Evolutionary conservation across 108 stramenopile species (phyloP), one percentile per base, ranked within the genome.

Genomic region (Discostella stelligeroides): DNA sequence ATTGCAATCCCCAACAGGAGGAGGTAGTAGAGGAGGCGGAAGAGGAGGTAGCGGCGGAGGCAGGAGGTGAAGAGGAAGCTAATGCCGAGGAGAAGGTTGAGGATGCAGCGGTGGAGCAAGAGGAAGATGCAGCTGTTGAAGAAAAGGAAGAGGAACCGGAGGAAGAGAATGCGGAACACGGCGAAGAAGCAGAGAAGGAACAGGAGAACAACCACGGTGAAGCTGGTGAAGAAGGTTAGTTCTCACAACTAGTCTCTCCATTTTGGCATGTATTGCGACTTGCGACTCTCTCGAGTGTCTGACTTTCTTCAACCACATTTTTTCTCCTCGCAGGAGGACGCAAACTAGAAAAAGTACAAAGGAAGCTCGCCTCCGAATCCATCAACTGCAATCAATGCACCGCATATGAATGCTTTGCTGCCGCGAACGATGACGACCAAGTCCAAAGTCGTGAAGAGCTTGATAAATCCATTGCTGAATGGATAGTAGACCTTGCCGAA

Each of bases 351-450:
- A 41, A 57, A 41, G 14, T n/a, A n/a, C n/a, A n/a, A n/a, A n/a
- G n/a, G n/a, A n/a, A n/a, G n/a, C n/a, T n/a, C n/a, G n/a, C n/a
- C n/a, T n/a, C n/a, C n/a, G n/a, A n/a, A n/a, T n/a, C 25, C 50
- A 68, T 88, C 49, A 81, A 88, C 68, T 88, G 87, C 71, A 71
- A 80, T 28, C 71, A 69, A 60, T 88, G 85, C 50, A 48, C 60
- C 10, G 72, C 74, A 60, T 81, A 86, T 56, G 77, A 82, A 46
- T 88, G 87, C 81, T 80, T 73, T 25, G 57, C 38, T 30, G 39
- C 70, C 27, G 68, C 73, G 10, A 14, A 54, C 34, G 50, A 72
- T 27, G 51, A 76, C 25, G 55, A 74, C 12, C 56, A 81, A 42
- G 66, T 67, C 50, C 70, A 76, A 41, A 75, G 65, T 7, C 46